These are phyloP conservation scores for Tuber aestivum DNA, from an alignment of 495 filamentous ascomycete species.

Conservation along the genomic window DNA sequence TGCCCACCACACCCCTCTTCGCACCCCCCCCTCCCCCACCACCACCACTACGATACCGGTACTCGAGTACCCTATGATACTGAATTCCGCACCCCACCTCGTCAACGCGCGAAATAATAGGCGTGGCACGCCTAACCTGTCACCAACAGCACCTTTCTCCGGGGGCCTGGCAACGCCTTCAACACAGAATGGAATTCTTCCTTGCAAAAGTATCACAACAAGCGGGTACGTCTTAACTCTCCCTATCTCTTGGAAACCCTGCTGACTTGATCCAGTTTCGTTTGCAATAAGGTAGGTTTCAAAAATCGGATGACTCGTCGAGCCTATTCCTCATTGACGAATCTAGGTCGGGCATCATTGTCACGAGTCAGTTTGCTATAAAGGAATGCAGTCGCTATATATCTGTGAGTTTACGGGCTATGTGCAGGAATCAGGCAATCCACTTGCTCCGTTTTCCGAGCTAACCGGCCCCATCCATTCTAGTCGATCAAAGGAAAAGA, in stretches of 20 bases:
- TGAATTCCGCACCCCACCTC: slow-evolving; percentile 20
- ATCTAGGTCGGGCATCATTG: slow-evolving; percentile 71
- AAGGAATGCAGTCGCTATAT: slow-evolving; percentile 72
- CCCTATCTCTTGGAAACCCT: not conserved
- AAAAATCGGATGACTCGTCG: not conserved
- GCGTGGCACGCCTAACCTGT: not conserved
- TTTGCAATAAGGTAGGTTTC: not conserved
- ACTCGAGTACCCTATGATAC: slow-evolving; percentile 1
- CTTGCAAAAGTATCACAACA: slow-evolving; percentile 41
- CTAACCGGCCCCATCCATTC: not conserved
- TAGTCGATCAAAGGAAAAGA: slow-evolving; percentile 65
- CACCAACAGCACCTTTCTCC: slow-evolving; percentile 15
- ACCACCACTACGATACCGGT: no score
- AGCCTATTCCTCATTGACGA: slow-evolving; percentile 16
- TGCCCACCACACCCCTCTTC: slow-evolving; percentile 1
- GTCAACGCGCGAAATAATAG: slow-evolving; percentile 9
- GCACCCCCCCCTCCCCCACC: slow-evolving; percentile 26
- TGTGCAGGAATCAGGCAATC: slow-evolving; percentile 20
- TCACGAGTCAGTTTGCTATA: slow-evolving; percentile 82
- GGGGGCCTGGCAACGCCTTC: not conserved
- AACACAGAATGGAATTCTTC: slow-evolving; percentile 36
- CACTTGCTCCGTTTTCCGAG: not conserved
- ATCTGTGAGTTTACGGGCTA: slow-evolving; percentile 51
- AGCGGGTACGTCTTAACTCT: not conserved
- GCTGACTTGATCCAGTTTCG: not conserved